phyloP scores from a whole-genome alignment of 192 early-diverging fungal genomes.

The Rhizoclosmatium sp. region DNA sequence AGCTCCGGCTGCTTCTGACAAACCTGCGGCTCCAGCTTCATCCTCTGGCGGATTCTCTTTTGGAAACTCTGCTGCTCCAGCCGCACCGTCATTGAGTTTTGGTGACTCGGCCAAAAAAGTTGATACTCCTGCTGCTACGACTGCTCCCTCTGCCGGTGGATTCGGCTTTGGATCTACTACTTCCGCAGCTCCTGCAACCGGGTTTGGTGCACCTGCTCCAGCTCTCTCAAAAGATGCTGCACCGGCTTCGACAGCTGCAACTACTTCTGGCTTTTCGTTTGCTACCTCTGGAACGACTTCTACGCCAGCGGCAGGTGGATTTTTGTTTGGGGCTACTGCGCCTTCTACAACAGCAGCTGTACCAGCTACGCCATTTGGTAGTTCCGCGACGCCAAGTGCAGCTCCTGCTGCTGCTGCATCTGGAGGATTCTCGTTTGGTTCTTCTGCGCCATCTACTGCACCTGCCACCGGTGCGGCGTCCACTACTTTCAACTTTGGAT shows the following conservation, averaged over 20 bases:
- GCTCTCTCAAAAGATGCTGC: neutral
- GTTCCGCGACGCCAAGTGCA: neutral
- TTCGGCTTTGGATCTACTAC: neutral
- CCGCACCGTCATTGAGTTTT: neutral
- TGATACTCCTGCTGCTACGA: neutral
- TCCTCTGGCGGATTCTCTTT: neutral
- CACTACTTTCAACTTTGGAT: neutral
- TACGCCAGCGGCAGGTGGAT: neutral
- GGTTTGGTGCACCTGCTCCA: neutral
- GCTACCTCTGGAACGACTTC: neutral
- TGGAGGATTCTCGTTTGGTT: neutral
- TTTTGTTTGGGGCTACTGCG: neutral
- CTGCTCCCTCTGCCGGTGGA: neutral
- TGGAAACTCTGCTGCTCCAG: neutral
- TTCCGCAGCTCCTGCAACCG: neutral
- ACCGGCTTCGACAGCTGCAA: neutral
- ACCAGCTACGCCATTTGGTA: neutral
- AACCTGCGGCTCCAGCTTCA: neutral
- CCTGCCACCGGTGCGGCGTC: neutral
- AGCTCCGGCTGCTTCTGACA: neutral
- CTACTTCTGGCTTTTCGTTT: neutral
- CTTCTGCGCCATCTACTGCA: neutral
- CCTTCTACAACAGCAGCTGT: neutral
- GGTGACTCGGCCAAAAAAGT: neutral
- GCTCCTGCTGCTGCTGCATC: neutral